Conservation (phyloP, 345 rosid species). For the Aquilaria sinensis region DNA sequence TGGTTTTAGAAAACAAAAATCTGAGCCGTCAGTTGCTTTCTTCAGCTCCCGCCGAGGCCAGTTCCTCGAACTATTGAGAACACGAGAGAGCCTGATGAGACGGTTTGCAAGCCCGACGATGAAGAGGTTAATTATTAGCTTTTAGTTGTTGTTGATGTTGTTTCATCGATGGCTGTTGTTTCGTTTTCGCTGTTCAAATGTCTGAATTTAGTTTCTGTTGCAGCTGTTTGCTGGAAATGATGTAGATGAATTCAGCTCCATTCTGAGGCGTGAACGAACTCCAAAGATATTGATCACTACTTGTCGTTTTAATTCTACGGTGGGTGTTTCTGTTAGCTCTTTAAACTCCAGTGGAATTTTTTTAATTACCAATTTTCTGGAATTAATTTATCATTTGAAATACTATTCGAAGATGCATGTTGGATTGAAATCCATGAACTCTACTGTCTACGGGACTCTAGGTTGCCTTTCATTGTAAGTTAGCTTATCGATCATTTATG, state of each 20-base stretch:
- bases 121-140: constrained; percentile 53
- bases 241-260: constrained; percentile 75
- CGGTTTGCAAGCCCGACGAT: constrained; percentile 85
- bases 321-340: constrained; percentile 29
- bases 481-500: constrained; percentile 1
- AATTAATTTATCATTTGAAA: background rate
- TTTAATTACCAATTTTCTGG: background rate
- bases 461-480: background rate
- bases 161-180: background rate
- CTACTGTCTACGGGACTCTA: too few relatives aligned
- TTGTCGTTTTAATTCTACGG: constrained; percentile 85
- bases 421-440: background rate
- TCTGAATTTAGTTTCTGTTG: constrained; percentile 7
- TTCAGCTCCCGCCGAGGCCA: constrained; percentile 66
- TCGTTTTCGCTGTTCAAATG: background rate
- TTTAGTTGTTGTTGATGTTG: background rate
- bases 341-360: background rate
- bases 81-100: constrained; percentile 84
- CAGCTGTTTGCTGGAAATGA: constrained; percentile 85
- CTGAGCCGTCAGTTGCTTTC: background rate
- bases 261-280: constrained; percentile 44
- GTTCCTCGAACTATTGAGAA: constrained; percentile 88
- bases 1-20: background rate
- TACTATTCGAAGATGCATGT: background rate
- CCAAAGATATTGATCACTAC: constrained; percentile 88